phyloP scores from a whole-genome alignment of 2,329 filamentous ascomycete species.

The Aspergillus ustus region DNA sequence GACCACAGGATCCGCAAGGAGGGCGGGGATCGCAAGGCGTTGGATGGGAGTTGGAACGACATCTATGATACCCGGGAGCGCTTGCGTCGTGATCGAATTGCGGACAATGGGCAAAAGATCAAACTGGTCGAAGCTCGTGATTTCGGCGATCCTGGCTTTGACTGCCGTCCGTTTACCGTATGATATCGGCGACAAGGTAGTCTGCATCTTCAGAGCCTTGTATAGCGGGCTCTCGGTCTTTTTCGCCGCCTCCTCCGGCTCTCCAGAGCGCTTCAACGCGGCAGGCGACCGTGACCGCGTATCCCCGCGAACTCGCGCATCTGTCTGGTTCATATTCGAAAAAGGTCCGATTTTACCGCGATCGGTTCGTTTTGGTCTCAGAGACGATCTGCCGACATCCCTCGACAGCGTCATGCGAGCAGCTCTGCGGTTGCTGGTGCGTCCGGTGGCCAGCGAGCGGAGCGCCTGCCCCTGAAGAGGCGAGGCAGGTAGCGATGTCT shows the following conservation, averaged over 20 bases:
- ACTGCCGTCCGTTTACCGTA: constrained; percentile 69
- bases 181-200: constrained; percentile 72
- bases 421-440: constrained; percentile 36
- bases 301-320: constrained; percentile 50
- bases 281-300: constrained; percentile 44
- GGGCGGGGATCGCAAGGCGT: constrained; percentile 80
- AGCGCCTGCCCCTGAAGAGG: constrained; percentile 30
- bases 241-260: constrained; percentile 39
- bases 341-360: constrained; percentile 59
- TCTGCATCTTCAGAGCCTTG: constrained; percentile 95
- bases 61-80: constrained; percentile 73
- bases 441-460: constrained; percentile 38
- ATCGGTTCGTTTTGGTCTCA: constrained; percentile 43
- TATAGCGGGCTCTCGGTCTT: constrained; percentile 59
- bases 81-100: constrained; percentile 72
- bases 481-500: constrained; percentile 23
- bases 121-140: constrained; percentile 82
- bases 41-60: constrained; percentile 87
- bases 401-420: constrained; percentile 45
- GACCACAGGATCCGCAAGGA: constrained; percentile 63
- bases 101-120: constrained; percentile 73
- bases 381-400: constrained; percentile 33
- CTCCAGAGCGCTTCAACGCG: constrained; percentile 48
- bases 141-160: constrained; percentile 65
- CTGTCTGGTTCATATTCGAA: constrained; percentile 62